Evolutionary conservation across 768 basidiomycete genomes (phyloP), one percentile per base, ranked within the genome.

Genomic region (Floccularia luteovirens): DNA sequence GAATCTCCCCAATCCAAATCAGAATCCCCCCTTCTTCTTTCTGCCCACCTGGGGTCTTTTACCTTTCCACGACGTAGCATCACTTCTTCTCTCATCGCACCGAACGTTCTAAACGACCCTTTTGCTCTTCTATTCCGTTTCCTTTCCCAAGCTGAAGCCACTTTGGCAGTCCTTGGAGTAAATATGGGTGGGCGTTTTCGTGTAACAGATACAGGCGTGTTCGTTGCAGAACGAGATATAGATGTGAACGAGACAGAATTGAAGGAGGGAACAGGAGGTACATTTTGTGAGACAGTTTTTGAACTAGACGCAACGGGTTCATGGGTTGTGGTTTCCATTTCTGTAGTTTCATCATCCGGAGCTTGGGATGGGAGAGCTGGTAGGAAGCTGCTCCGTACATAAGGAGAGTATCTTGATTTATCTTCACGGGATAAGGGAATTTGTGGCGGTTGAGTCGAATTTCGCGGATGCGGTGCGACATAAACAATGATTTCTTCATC

Each of bases 401-500:
- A 51, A 25, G 37, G 50, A 22, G 1, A 50, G 32, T 13, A 42
- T 44, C 40, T 38, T 4, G 35, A 28, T n/a, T n/a, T n/a, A n/a
- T n/a, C n/a, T n/a, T n/a, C n/a, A n/a, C n/a, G n/a, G n/a, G n/a
- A n/a, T n/a, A n/a, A n/a, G 2, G 44, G 36, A 14, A 14, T 17
- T 21, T 44, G 39, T 17, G 14, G 12, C 14, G 22, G 25, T n/a
- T 17, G 22, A 3, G 19, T n/a, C 14, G 36, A 34, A 1, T 54
- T 49, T 1, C 81, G 74, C 3, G 84, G 85, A 50, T 83, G 74
- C 0, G 86, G 85, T 0, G 84, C 83, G 19, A 77, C 79, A 50
- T 88, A 88, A 7, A 89, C 84, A 40, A 89, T 87, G 3, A 74
- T 53, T 41, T 89, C 86, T 14, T 83, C 81, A 22, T 78, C 77